Evolutionary conservation across 2,329 filamentous ascomycete genomes (phyloP).

Genomic region (Colletotrichum sublineola): DNA sequence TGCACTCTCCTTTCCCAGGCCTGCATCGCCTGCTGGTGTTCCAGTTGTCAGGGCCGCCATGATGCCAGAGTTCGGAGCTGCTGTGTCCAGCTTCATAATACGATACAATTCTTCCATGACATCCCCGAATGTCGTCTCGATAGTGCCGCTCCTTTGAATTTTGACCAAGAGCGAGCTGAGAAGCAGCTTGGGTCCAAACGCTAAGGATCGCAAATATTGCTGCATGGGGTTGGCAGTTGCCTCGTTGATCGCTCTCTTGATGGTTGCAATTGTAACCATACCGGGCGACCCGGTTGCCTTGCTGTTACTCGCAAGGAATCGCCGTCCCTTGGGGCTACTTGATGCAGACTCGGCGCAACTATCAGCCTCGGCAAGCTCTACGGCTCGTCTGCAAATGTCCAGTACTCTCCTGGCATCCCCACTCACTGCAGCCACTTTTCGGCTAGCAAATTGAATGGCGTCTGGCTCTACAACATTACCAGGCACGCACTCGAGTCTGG

Average conservation of each 20-base stretch:
- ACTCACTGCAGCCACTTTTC: conserved; percentile 96
- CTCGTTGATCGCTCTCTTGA: conserved; percentile 95
- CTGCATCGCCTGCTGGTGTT: conserved; percentile 27
- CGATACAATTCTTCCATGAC: conserved; percentile 87
- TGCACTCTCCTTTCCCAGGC: conserved; percentile 16
- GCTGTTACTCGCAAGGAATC: conserved; percentile 46
- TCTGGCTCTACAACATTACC: conserved; percentile 93
- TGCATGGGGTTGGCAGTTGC: conserved; percentile 93
- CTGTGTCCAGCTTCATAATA: conserved; percentile 61
- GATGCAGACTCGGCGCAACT: conserved; percentile 64
- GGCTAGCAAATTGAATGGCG: conserved; percentile 94
- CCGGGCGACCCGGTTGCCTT: conserved; percentile 55
- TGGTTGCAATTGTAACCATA: conserved; percentile 90
- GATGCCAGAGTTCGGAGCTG: background rate
- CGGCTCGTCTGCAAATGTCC: conserved; percentile 94
- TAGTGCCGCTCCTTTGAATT: conserved; percentile 84
- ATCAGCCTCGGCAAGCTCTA: conserved; percentile 92
- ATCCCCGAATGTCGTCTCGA: conserved; percentile 89
- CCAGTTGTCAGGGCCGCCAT: conserved; percentile 6
- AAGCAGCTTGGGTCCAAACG: conserved; percentile 86
- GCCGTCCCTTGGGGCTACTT: conserved; percentile 67
- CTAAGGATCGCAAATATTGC: conserved; percentile 85
- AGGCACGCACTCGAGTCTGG: conserved; percentile 88
- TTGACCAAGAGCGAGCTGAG: conserved; percentile 85
- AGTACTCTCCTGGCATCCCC: conserved; percentile 93